Evolutionary conservation across 2,329 filamentous ascomycete genomes (phyloP), one percentile per base, ranked within the genome.

Genomic region (Fusarium globosum): DNA sequence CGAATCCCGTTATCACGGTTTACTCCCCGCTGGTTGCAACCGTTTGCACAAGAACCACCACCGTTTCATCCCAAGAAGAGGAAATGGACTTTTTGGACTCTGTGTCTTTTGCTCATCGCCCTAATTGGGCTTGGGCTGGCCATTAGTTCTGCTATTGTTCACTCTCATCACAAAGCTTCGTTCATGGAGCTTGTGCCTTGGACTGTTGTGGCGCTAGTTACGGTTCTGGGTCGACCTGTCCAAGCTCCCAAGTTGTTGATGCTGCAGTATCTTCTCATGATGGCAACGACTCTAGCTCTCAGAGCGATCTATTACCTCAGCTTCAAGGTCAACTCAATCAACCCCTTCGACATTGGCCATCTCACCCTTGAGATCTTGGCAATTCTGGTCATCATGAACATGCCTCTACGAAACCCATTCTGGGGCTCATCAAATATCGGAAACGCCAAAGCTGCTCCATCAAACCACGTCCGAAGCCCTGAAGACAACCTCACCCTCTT

Each of bases 401-500:
- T 84, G 82, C 82, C 82, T 2, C 68, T 84, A 3, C 79, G 82
- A 4, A 76, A 83, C 18, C 82, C 82, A 2, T 73, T 77, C 4
- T 83, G 82, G 81, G 80, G 77, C 9, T 52, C 69, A 1, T 61
- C 75, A 4, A 75, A 81, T 5, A 84, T 84, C 23, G 82, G 79
- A 55, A 79, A 69, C 51, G 18, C 73, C 7, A 66, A 65, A 23
- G 62, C 69, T 3, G 62, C 77, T 11, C 82, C 82, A 1, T 81
- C 77, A 4, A 74, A 76, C 33, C 73, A 79, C 20, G 71, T 93
- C n/a, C 91, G 94, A 61, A 90, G 88, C 42, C 86, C 95, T 0
- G 95, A 97, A 80, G 95, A 97, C 75, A 90, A 93, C 71, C 80
- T 97, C 30, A 93, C 88, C 1, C 85, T 95, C 2, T 95, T 94